phyloP scores from a whole-genome alignment of 2,329 filamentous ascomycete species.

The Passalora sequoiae region DNA sequence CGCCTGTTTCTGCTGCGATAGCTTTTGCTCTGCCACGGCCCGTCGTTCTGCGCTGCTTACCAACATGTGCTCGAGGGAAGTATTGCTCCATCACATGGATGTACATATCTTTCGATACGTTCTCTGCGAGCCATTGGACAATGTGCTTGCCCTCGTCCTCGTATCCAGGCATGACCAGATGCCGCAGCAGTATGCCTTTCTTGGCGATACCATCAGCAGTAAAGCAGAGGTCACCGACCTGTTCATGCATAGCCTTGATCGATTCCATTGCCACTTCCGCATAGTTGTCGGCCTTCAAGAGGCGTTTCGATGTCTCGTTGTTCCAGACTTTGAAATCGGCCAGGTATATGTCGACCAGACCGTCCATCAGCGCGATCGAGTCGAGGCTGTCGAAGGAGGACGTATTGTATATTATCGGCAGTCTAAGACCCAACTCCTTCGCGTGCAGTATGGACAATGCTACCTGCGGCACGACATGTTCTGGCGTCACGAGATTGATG shows the following conservation, averaged over 20 bases:
- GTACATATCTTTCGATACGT: constrained; percentile 70
- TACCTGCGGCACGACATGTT: constrained; percentile 82
- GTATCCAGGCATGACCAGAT: constrained; percentile 79
- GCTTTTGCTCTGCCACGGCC: constrained; percentile 21
- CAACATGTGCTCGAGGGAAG: constrained; percentile 72
- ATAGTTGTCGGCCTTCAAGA: constrained; percentile 76
- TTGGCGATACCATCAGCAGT: constrained; percentile 76
- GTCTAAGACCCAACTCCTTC: constrained; percentile 59
- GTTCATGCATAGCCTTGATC: constrained; percentile 71
- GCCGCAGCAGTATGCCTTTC: constrained; percentile 67
- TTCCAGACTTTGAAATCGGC: constrained; percentile 84
- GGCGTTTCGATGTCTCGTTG: constrained; percentile 57
- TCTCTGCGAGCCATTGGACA: constrained; percentile 67
- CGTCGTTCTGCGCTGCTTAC: constrained; percentile 53
- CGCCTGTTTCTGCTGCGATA: constrained; percentile 26
- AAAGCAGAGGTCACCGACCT: constrained; percentile 80
- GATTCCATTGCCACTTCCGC: constrained; percentile 67
- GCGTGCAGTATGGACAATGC: constrained; percentile 70
- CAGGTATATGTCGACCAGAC: constrained; percentile 79
- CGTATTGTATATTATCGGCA: constrained; percentile 82
- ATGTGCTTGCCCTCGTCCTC: constrained; percentile 69
- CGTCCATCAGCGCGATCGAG: constrained; percentile 67
- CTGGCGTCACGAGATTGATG: constrained; percentile 81
- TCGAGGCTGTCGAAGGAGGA: constrained; percentile 73
- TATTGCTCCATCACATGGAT: constrained; percentile 90